Evolutionary conservation across 306 rosid genomes (phyloP), one percentile per base, ranked within the genome.

Genomic region (Trifolium pratense): DNA sequence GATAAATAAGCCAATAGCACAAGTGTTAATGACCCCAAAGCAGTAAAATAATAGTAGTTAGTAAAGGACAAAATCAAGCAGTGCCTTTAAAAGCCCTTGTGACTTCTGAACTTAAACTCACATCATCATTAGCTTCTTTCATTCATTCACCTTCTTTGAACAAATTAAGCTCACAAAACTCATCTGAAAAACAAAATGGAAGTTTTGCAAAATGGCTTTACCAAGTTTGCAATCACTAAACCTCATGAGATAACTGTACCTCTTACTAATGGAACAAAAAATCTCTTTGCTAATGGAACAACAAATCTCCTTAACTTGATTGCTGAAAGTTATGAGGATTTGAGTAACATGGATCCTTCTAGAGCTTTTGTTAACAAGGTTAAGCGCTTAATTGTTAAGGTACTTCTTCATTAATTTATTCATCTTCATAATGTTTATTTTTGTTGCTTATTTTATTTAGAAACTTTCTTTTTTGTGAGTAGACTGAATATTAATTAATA

Each of bases 21-120:
- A 40, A 37, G 9, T 8, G 42, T 3, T 1, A 37, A 7, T 37
- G 25, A 21, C 25, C 2, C 25, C 25, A 1, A 21, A 12, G 13
- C 4, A 40, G 46, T 10, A 0, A 40, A 40, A 40, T 11, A 40
- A 10, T 40, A n/a, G 5, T 43, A 23, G 61, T 56, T 56, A 25
- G 20, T 29, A 59, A 59, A 26, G 39, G 65, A 59, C 65, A 59
- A 34, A 42, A 49, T 17, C n/a, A 0, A n/a, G n/a, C 0, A n/a
- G 11, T 9, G 81, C 67, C 81, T 78, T 78, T 78, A 78, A 78
- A 78, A 78, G 59, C 39, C 48, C 37, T 36, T 11, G 46, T 9
- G 12, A 10, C n/a, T 1, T 49, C 23, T 70, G 71, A 49, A 59
- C 58, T 60, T 21, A 70, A 26, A 4, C 18, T 77, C 53, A 59